A percentile compares a stretch with the other conserved stretches of the same genome.
Evolutionary conservation across 1,284 basidiomycete genomes (phyloP).

Genomic region (Cryptococcus neoformans): DNA sequence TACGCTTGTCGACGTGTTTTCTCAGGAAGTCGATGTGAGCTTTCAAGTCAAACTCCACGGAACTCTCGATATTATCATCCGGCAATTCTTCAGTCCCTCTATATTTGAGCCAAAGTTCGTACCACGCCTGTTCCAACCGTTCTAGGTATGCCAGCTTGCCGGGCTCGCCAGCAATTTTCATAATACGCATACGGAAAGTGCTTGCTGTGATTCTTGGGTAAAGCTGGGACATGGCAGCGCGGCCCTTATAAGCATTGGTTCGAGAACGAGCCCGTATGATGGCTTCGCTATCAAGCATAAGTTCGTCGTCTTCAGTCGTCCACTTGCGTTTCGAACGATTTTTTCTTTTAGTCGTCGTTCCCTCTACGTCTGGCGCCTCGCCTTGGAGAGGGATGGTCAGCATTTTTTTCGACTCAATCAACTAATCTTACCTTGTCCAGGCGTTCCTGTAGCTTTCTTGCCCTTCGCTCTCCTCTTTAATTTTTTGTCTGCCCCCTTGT

Average conservation of each 20-base stretch:
- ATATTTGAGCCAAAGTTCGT: constrained; percentile 68
- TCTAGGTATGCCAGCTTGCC: constrained; percentile 71
- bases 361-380: not conserved
- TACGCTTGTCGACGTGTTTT: constrained; percentile 74
- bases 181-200: constrained; percentile 27
- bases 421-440: not conserved
- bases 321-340: constrained; percentile 67
- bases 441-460: not conserved
- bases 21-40: constrained; percentile 76
- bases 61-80: constrained; percentile 66
- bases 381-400: not conserved
- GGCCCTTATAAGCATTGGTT: constrained; percentile 53
- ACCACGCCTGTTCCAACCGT: constrained; percentile 77
- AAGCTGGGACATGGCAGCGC: constrained; percentile 55
- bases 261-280: constrained; percentile 77
- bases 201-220: constrained; percentile 57
- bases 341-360: not conserved
- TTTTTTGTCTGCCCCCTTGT: not conserved
- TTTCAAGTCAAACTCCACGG: constrained; percentile 70
- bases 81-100: constrained; percentile 64
- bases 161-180: constrained; percentile 59
- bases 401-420: not conserved
- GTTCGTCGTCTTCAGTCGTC: constrained; percentile 80
- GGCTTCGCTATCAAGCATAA: constrained; percentile 74
- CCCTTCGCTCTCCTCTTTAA: not conserved